Evolutionary conservation across 805 yeast genomes (phyloP).

Genomic region (Phaffomyces thermotolerans): DNA sequence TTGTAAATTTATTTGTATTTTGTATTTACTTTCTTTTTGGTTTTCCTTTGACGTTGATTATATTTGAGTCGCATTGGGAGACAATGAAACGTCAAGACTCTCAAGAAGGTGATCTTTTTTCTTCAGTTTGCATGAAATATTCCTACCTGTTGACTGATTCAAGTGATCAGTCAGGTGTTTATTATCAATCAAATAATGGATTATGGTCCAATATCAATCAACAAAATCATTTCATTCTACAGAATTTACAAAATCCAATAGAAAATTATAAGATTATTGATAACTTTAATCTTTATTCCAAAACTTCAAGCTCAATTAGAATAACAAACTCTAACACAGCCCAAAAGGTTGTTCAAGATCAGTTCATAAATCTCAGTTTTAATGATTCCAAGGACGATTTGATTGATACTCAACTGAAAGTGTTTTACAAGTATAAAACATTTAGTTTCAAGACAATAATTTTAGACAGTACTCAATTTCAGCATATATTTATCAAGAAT

Average conservation of each 20-base stretch:
- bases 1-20: too few species aligned
- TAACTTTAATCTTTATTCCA: constrained; percentile 6
- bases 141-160: constrained; percentile 13
- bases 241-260: constrained; percentile 1
- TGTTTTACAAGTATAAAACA: constrained; percentile 29
- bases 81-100: too few species aligned
- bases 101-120: background rate
- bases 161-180: constrained; percentile 3
- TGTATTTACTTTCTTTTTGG: too few species aligned
- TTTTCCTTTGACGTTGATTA: too few species aligned
- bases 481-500: constrained; percentile 1
- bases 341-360: background rate
- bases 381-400: background rate
- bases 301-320: background rate
- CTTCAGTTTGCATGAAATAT: constrained; percentile 17
- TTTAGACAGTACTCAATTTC: constrained; percentile 11
- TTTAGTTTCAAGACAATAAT: constrained; percentile 21
- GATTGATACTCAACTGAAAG: constrained; percentile 18
- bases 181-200: constrained; percentile 18
- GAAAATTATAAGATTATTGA: constrained; percentile 16
- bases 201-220: constrained; percentile 14
- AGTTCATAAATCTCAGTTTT: background rate
- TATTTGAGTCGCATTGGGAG: too few species aligned
- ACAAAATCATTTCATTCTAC: constrained; percentile 9
- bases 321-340: too few species aligned